Base-by-base conservation (phyloP, 495 filamentous ascomycete genomes). In the Bryoglossum gracile region DNA sequence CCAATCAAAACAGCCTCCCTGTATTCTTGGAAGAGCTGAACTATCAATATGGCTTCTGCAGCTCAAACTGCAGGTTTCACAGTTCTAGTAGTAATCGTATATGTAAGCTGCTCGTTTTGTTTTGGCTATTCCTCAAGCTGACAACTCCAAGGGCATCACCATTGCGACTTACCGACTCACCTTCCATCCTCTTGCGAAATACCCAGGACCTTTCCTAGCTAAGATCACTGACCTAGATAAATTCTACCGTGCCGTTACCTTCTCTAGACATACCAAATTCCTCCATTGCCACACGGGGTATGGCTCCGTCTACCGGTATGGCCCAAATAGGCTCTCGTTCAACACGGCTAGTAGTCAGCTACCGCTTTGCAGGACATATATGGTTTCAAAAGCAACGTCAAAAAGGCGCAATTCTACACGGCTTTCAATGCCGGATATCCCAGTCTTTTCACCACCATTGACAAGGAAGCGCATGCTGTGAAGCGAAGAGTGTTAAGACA, bases 171-270 rank as follows among this genome's bases (percentile, higher is more conserved):
- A 82, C 60, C 63, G 69, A n/a, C 26, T 81, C 36, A 78, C 70
- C 50, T 71, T 84, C 53, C 82, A 85, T 56, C 81, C 80, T 6
- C 61, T 83, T 5, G 71, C 78, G 16, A 78, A 76, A 52, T 84
- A 83, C 48, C 81, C 81, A 1, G 82, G 82, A 0, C 82, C 81
- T 0, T 62, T 76, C 22, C 59, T 81, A 3, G 77, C 71, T 44
- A 75, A 72, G 58, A 64, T 78, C 36, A 76, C 79, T n/a, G 67
- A 73, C 52, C 68, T 66, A 43, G 74, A 79, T 59, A 64, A 71
- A 36, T 65, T 73, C 30, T 76, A 78, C 49, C 72, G 26, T 30
- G 26, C 26, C 26, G 26, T 37, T 37, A 30, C 26, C 13, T 30
- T 30, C 26, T 30, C 26, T 30, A 30, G 13, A 30, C 26, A 30